Conservation (phyloP, 75 land plant genomes). For the Cunninghamia lanceolata region DNA sequence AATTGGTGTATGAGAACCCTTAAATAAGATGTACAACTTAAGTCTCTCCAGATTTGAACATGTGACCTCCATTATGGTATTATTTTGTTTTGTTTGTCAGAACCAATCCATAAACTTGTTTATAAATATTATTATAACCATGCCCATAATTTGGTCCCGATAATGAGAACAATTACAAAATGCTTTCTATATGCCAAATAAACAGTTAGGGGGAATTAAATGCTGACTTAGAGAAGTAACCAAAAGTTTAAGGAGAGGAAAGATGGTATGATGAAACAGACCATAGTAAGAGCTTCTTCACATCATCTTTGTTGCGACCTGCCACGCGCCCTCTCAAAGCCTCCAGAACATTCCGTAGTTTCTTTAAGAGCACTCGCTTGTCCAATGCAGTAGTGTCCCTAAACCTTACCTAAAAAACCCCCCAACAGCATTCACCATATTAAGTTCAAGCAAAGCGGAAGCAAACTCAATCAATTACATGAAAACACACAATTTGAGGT, state of each 20-base stretch:
- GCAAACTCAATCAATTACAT: too few relatives aligned
- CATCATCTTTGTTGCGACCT: too few relatives aligned
- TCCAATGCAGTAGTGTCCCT: slow-evolving; percentile 75
- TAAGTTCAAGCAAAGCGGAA: too few relatives aligned
- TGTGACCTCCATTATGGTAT: too few relatives aligned
- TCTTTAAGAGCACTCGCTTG: slow-evolving; percentile 70
- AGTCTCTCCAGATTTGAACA: too few relatives aligned
- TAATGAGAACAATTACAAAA: background rate
- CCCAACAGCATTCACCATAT: slow-evolving; percentile 1
- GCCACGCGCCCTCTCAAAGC: too few relatives aligned
- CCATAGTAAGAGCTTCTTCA: slow-evolving; percentile 79
- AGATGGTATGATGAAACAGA: slow-evolving; percentile 20
- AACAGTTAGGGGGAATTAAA: background rate
- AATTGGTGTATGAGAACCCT: too few relatives aligned
- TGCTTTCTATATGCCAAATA: background rate
- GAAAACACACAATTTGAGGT: too few relatives aligned
- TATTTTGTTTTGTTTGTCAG: background rate
- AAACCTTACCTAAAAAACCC: slow-evolving; percentile 51
- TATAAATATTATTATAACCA: background rate
- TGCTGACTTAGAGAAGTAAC: background rate
- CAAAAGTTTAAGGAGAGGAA: background rate
- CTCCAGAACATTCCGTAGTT: too few relatives aligned
- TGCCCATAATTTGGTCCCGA: background rate
- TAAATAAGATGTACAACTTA: too few relatives aligned
- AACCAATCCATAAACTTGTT: background rate